Evolutionary conservation across 148 eudicot genomes (phyloP), one percentile per base, ranked within the genome.

Genomic region (Heliosperma pusillum): DNA sequence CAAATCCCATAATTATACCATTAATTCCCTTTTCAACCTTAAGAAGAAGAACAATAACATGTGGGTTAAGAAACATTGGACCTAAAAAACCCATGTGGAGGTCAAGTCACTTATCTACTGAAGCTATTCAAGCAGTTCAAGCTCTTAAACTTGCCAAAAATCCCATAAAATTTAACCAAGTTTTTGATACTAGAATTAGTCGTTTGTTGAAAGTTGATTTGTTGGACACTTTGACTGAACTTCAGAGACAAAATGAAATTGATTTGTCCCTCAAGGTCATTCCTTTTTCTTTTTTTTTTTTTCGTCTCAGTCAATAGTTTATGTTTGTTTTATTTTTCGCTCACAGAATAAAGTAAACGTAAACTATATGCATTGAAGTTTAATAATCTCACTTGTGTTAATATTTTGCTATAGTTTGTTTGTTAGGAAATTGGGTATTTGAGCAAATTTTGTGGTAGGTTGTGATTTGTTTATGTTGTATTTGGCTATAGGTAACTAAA

Each of bases 101-200:
- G 77, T 72, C 77, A n/a, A 82, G 88, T 19, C 75, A 79, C 27
- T 53, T 90, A 8, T 90, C 94, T 3, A 73, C 82, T 21, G 94
- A 90, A 81, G 88, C 91, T 19, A 90, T 90, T 63, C 94, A 88
- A 70, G 87, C 88, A 0, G 94, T 90, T 56, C 94, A 90, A 30
- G 76, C 78, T 11, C 83, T 90, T 10, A 90, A 90, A 73, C 82
- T 90, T 70, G 86, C 90, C 11, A 80, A 79, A 72, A 75, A 79
- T 12, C 66, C 87, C 26, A 44, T 67, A 9, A 89, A 81, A 73
- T 73, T 88, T 20, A 78, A 85, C 21, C 81, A 80, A 2, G 88
- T 90, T 19, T 77, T 90, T 10, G 62, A 66, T 30, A 82, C 65
- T 50, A 83, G 72, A 62, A 27, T 90, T 19, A 70, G 71, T 15